Evolutionary conservation across 441 rosid species (phyloP), one percentile per base, ranked within the genome.

Genomic region (Macaranga tanarius): DNA sequence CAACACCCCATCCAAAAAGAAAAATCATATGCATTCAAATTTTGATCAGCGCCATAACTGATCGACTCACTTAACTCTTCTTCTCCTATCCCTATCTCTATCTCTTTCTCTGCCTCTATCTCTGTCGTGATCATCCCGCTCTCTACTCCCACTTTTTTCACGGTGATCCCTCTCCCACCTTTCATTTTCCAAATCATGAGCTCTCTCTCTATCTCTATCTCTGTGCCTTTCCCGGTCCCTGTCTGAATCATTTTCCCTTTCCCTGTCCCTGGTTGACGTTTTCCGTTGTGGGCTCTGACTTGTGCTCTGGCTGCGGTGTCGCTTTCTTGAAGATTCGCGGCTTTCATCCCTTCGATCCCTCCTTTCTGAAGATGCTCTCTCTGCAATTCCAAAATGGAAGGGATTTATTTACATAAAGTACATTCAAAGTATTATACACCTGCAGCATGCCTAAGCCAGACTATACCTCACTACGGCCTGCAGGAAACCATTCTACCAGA

Each of bases 91-190:
- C 78, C 90, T 79, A 64, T 85, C 88, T 75, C 85, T 72, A 38
- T 79, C 86, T 63, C 86, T 88, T 64, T 90, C 97, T 75, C 89
- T 83, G 63, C 84, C 77, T 80, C 88, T 84, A 68, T 87, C 95
- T 84, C 90, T 89, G 70, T 85, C 97, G 70, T 84, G 84, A 73
- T 93, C 97, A 57, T 87, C 96, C 76, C 96, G 75, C 77, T 96
- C 99, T 79, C 83, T 87, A 85, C 98, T 96, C 80, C 87, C 86
- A 73, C 97, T 93, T 85, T 90, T 93, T 76, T 95, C 98, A 6
- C 80, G 87, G 52, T 77, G 84, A 25, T 87, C 86, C 31, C 83
- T 80, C 25, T 80, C 90, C 65, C 88, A 79, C 73, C 86, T 87
- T 65, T 87, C 93, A 63, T 78, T 71, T 26, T 84, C 87, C 17